Conservation (phyloP, 805 yeast genomes). For the Wickerhamomyces rabaulensis region DNA sequence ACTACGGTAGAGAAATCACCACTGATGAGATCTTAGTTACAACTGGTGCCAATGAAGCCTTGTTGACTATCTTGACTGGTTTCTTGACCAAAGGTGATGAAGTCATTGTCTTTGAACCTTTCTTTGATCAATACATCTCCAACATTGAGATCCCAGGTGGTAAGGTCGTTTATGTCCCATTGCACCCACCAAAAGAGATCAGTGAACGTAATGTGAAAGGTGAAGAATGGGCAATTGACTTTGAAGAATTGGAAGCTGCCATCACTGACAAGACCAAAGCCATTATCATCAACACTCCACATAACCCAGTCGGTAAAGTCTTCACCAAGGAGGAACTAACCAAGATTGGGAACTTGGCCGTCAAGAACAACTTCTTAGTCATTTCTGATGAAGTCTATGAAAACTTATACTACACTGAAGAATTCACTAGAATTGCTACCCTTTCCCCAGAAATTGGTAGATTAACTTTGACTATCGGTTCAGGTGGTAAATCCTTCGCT, state of each 20-base stretch:
- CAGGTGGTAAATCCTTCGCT: constrained; percentile 98
- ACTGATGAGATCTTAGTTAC: constrained; percentile 71
- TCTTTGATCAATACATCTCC: constrained; percentile 93
- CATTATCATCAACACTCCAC: constrained; percentile 88
- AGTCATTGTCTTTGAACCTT: constrained; percentile 94
- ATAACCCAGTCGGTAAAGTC: constrained; percentile 93
- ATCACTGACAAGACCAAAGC: constrained; percentile 75
- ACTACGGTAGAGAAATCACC: constrained; percentile 51
- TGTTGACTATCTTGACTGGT: constrained; percentile 79
- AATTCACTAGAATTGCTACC: constrained; percentile 80
- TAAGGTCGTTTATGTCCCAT: constrained; percentile 77
- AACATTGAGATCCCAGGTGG: constrained; percentile 95
- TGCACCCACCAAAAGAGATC: constrained; percentile 77
- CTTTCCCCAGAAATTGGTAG: constrained; percentile 72
- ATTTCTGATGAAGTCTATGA: constrained; percentile 96
- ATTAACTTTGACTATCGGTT: constrained; percentile 85
- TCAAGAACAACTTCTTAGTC: constrained; percentile 75
- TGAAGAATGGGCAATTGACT: constrained; percentile 83
- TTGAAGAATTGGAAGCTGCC: constrained; percentile 67
- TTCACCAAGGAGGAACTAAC: constrained; percentile 71
- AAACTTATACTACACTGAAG: constrained; percentile 64
- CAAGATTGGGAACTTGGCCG: constrained; percentile 76
- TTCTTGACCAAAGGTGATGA: constrained; percentile 86
- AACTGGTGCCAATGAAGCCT: constrained; percentile 97
- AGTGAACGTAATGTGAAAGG: constrained; percentile 62